phyloP scores from a whole-genome alignment of 2,329 filamentous ascomycete genomes.

The Aspergillus tamarii region DNA sequence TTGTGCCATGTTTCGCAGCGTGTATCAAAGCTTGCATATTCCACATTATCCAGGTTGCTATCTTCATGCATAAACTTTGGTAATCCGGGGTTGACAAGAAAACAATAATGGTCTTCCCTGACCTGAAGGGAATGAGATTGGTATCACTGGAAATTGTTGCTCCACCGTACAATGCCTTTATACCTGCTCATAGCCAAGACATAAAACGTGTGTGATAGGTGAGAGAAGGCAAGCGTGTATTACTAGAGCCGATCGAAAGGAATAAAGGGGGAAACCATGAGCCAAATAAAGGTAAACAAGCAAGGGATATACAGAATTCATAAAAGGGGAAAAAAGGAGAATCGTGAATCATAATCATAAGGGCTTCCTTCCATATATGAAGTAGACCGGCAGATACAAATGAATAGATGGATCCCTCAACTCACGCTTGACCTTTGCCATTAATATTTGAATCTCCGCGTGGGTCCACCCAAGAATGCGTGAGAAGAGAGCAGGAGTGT shows the following conservation, averaged over 20 bases:
- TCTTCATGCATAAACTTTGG: too few species aligned
- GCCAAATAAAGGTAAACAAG: background rate
- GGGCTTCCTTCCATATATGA: background rate
- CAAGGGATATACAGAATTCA: background rate
- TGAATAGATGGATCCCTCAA: background rate
- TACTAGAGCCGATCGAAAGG: background rate
- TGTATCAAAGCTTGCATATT: background rate
- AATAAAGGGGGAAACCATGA: background rate
- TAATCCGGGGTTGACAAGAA: too few species aligned
- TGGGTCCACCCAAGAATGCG: background rate
- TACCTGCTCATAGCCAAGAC: background rate
- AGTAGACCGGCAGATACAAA: constrained; percentile 1
- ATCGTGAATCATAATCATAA: background rate
- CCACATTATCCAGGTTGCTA: too few species aligned
- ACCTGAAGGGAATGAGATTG: background rate
- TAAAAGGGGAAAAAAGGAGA: background rate
- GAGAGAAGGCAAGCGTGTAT: background rate
- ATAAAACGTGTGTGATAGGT: background rate
- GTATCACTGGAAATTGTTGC: background rate
- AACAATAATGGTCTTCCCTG: background rate
- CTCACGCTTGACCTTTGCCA: background rate
- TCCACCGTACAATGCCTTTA: background rate
- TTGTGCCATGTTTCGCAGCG: background rate
- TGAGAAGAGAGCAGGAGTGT: background rate
- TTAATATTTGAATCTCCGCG: background rate